Evolutionary conservation across 257 asterid genomes (phyloP), one percentile per base, ranked within the genome.

Genomic region (Nicotiana tabacum): DNA sequence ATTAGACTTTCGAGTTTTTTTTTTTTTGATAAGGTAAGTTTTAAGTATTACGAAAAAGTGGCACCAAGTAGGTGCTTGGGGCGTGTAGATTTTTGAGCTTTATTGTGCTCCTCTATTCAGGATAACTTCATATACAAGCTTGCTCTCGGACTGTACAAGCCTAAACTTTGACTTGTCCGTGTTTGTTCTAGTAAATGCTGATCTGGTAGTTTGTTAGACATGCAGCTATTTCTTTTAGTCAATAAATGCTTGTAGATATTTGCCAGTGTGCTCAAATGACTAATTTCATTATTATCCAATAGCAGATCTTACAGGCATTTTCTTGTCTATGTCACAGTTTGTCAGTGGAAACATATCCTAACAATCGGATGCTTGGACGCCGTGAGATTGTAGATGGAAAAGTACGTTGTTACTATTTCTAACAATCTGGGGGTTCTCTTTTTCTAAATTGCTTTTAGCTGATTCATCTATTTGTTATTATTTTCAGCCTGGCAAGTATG

Each of bases 361-460:
- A 93, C 61, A 96, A 93, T 84, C 88, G 35, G 66, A 96, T 96
- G 99, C 99, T 96, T 87, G 98, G 99, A 48, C 91, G 87, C 66
- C 94, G 97, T 80, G 95, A 94, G 82, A 69, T 90, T 69, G 90
- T 88, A 57, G 17, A 90, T 87, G 99, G 98, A 85, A 89, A 96
- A 97, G 99, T 96, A 94, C 51, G 68, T 74, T 29, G 35, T 64
- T 78, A 55, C 21, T 21, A 21, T 21, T 21, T 21, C 21, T 21
- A 21, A 21, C 21, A 21, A 21, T 21, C 21, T 21, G 21, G 21
- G 4, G 21, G 56, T 33, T 66, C 51, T 58, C 53, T 81, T 51
- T 51, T 76, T 69, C 80, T 17, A 35, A 9, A 29, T 70, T 77
- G 66, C 10, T 13, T 46, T 77, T 78, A 80, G 62, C 39, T 48